Base-by-base conservation (phyloP, 805 yeast species). In the Jamesozyma jinghongensis region DNA sequence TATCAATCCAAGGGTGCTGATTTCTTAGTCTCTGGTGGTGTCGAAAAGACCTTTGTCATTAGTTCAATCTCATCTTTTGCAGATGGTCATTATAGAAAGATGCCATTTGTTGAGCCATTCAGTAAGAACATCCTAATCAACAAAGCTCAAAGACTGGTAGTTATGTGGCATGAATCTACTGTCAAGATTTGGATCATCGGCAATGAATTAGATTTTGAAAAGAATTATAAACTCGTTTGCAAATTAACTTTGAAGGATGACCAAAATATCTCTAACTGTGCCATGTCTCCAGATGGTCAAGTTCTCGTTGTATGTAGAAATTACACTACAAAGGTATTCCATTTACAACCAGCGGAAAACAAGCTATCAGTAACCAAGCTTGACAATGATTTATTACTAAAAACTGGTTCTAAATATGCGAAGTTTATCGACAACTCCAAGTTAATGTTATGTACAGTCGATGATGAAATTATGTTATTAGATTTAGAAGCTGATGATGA, bases 21-120 rank as follows among this genome's bases (percentile, higher is more conserved):
- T 53, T 70, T 81, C 44, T 67, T 90, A 40, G 77, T 83, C 2
- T 79, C 88, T 49, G 95, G 92, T 36, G 95, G 95, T 52, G 85
- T 81, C 17, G 95, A 85, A 54, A 73, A 81, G 56, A 69, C 77
- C 17, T 63, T 85, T 38, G 75, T 74, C 11, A 61, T 78, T 13
- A 82, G 77, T 54, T 75, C 92, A 1, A 63, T 80, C 20, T 70
- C 70, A 22, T 71, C 78, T 42, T 90, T 92, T 58, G 62, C 69
- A 5, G 82, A 77, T 52, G 86, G 88, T 20, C 76, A 75, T 41
- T 80, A 80, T 51, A 70, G 77, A 45, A 86, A 84, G 58, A 61
- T 92, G 27, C 76, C 88, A 19, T 53, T 67, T 14, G 68, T 77
- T 36, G 70, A 72, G 37, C 85, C 81, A 49, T 75, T 70, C 49